phyloP scores from a whole-genome alignment of 139 green algal genomes.

The Nannochloris sp. region DNA sequence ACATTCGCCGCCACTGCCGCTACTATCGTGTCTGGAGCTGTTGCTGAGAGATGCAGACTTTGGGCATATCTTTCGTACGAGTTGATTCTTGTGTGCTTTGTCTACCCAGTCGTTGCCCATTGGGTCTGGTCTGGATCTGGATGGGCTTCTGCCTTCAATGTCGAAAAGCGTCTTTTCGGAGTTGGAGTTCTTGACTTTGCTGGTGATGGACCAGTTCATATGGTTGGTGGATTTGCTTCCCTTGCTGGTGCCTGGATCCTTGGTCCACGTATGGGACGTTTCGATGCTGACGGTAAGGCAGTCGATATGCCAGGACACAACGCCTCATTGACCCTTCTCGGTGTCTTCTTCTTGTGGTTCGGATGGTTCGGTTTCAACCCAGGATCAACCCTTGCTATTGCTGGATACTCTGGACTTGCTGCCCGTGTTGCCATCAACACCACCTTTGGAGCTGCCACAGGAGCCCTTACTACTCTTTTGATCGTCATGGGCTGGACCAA shows the following conservation, averaged over 20 bases:
- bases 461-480: constrained; percentile 43
- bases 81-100: constrained; percentile 52
- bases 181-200: constrained; percentile 49
- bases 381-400: constrained; percentile 51
- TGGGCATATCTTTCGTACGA: constrained; percentile 52
- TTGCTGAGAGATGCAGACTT: constrained; percentile 54
- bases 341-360: constrained; percentile 84
- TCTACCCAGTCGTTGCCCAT: constrained; percentile 61
- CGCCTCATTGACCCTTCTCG: constrained; percentile 50
- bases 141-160: constrained; percentile 28
- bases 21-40: constrained; percentile 64
- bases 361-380: constrained; percentile 61
- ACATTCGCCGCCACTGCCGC: constrained; percentile 56
- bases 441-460: constrained; percentile 56
- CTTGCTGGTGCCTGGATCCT: constrained; percentile 71
- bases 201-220: constrained; percentile 54
- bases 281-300: constrained; percentile 72
- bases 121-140: constrained; percentile 43
- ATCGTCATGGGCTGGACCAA: constrained; percentile 14
- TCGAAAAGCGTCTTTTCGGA: constrained; percentile 15
- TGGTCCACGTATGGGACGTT: constrained; percentile 86
- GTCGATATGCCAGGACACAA: constrained; percentile 75
- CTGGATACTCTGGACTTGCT: constrained; percentile 19
- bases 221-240: constrained; percentile 67
- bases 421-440: constrained; percentile 63